Base-by-base conservation (phyloP, 2,329 filamentous ascomycete genomes). In the Thielaviopsis euricoi region DNA sequence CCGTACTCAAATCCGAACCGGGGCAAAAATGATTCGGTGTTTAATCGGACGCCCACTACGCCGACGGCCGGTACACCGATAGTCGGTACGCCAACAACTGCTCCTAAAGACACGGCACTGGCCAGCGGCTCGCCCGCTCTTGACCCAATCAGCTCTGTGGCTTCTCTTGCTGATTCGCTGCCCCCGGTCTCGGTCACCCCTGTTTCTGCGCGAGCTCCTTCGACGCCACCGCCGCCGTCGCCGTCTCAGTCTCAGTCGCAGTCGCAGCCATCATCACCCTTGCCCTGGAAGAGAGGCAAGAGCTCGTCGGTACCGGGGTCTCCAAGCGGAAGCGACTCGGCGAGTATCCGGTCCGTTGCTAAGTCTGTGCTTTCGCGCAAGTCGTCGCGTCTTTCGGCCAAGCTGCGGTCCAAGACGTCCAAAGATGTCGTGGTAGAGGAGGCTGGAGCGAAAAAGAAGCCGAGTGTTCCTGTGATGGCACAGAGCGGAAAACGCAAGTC, bases 1-100 rank as follows among this genome's bases (percentile, higher is more conserved):
- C 90, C 90, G 0, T 97, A 83, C 67, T 86, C 88, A 1, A 96
- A 91, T 7, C 82, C 86, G 0, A 84, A 87, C 63, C 83, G 82
- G 0, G 91, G 95, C 69, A 85, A 86, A 61, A 78, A 79, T 6
- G 86, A 87, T 43, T 84, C 82, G 6, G 81, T 85, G 37, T 91
- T 87, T 66, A 88, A 85, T 68, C 76, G 75, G 65, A 72, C 80
- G 55, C 76, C 80, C 60, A 75, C 80, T 63, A 73, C 21, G 17
- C 23, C 55, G 15, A 49, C 21, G 6, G 29, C 55, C 2, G 15
- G 76, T 1, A 80, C 77, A 1, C 77, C 76, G 0, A 69, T 72
- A 9, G 67, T 75, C 22, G 65, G 63, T 9, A 70, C 72, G 33
- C 71, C 67, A 21, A 61, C 61, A 50, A 66, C 69, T 17, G 25